A percentile compares a stretch with the other conserved stretches of the same genome.
Conservation (phyloP, 2,329 filamentous ascomycete species). For the Xylaria sp. region DNA sequence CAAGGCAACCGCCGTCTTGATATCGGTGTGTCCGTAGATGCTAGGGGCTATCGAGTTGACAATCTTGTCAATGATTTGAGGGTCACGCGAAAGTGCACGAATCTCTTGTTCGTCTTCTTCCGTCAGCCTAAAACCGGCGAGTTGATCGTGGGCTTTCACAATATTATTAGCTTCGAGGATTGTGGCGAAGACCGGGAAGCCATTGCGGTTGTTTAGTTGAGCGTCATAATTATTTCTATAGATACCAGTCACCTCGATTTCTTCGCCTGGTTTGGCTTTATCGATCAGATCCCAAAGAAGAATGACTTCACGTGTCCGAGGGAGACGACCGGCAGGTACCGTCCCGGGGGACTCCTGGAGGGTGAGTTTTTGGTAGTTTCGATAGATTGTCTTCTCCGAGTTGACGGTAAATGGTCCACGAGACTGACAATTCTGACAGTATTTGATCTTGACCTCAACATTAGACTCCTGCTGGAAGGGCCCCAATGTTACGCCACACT, state of each 20-base stretch:
- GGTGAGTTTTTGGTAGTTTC: conserved; percentile 98
- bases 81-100: conserved; percentile 86
- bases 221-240: conserved; percentile 99
- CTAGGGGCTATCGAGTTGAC: conserved; percentile 94
- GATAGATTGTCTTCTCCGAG: conserved; percentile 97
- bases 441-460: conserved; percentile 94
- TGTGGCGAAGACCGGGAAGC: conserved; percentile 97
- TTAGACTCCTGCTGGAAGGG: conserved; percentile 98
- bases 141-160: conserved; percentile 95
- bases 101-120: conserved; percentile 96
- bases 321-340: conserved; percentile 93
- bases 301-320: conserved; percentile 92
- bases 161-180: conserved; percentile 98
- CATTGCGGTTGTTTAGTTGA: conserved; percentile 97
- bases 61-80: conserved; percentile 91
- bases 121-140: conserved; percentile 94
- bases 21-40: conserved; percentile 95
- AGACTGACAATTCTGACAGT: conserved; percentile 96
- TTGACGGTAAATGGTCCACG: conserved; percentile 95
- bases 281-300: conserved; percentile 98
- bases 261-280: conserved; percentile 94
- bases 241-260: conserved; percentile 95
- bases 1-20: conserved; percentile 95
- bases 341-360: conserved; percentile 97
- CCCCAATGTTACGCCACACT: conserved; percentile 90